Percentiles rank a stretch among this genome's conserved stretches.
Conservation (phyloP, 2,329 filamentous ascomycete genomes). For the Penicillium sp. region DNA sequence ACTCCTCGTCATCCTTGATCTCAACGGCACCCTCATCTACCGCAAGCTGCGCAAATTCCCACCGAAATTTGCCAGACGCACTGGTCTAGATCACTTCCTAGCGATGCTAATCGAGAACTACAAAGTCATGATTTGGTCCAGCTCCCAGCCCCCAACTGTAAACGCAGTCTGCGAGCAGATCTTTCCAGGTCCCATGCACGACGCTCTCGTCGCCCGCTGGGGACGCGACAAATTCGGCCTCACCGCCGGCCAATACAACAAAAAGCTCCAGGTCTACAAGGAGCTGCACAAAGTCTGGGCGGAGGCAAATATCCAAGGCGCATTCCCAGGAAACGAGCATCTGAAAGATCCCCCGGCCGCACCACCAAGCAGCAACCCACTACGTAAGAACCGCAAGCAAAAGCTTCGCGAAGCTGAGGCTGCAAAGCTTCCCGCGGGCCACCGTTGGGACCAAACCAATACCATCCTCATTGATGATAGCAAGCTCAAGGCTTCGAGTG, state of each 20-base stretch:
- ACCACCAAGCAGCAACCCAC: neutral
- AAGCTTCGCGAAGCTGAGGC: slow-evolving; percentile 5
- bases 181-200: slow-evolving; percentile 56
- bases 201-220: slow-evolving; percentile 69
- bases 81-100: slow-evolving; percentile 68
- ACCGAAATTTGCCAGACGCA: slow-evolving; percentile 63
- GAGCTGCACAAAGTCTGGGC: slow-evolving; percentile 72
- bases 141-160: slow-evolving; percentile 73
- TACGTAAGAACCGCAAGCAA: neutral
- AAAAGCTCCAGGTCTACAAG: slow-evolving; percentile 86
- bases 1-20: slow-evolving; percentile 81
- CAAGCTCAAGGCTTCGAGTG: slow-evolving; percentile 71
- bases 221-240: slow-evolving; percentile 74
- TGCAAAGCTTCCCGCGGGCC: slow-evolving; percentile 46
- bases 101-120: slow-evolving; percentile 72
- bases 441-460: slow-evolving; percentile 74
- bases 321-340: slow-evolving; percentile 37
- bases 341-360: neutral
- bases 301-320: slow-evolving; percentile 43
- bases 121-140: slow-evolving; percentile 87
- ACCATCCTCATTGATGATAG: slow-evolving; percentile 90
- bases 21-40: slow-evolving; percentile 86
- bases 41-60: slow-evolving; percentile 58
- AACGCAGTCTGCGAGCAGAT: slow-evolving; percentile 57
- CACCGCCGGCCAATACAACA: slow-evolving; percentile 60